phyloP scores from a whole-genome alignment of 441 rosid species.

The Erysimum pusillum region DNA sequence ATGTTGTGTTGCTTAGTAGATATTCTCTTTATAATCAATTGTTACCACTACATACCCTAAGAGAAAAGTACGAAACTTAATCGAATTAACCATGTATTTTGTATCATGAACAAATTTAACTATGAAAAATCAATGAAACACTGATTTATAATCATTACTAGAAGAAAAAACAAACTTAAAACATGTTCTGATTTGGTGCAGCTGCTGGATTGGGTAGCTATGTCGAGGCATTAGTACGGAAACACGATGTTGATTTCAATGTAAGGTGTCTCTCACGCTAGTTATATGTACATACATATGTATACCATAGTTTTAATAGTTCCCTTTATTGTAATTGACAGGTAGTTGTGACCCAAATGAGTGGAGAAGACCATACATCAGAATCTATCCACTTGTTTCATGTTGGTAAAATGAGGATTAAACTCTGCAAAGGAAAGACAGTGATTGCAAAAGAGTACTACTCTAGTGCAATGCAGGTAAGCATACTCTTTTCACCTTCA shows the following conservation, averaged over 20 bases:
- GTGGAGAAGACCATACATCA: constrained; percentile 69
- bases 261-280: constrained; percentile 56
- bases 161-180: constrained; percentile 19
- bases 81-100: no score
- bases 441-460: constrained; percentile 87
- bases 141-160: neutral
- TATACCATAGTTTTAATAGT: neutral
- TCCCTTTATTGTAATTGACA: constrained; percentile 32
- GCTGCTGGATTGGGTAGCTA: constrained; percentile 97
- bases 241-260: constrained; percentile 88
- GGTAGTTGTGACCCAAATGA: constrained; percentile 88
- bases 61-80: neutral
- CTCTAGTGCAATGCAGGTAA: constrained; percentile 85
- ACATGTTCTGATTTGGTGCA: constrained; percentile 50
- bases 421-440: constrained; percentile 79
- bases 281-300: neutral
- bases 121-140: neutral
- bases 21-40: neutral
- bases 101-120: neutral
- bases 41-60: neutral
- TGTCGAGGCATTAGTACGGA: constrained; percentile 92
- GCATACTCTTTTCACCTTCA: neutral
- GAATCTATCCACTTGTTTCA: constrained; percentile 88
- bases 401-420: constrained; percentile 97
- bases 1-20: constrained; percentile 28